Evolutionary conservation across 768 basidiomycete genomes (phyloP).

Genomic region (Hemileccinum rubropunctum): DNA sequence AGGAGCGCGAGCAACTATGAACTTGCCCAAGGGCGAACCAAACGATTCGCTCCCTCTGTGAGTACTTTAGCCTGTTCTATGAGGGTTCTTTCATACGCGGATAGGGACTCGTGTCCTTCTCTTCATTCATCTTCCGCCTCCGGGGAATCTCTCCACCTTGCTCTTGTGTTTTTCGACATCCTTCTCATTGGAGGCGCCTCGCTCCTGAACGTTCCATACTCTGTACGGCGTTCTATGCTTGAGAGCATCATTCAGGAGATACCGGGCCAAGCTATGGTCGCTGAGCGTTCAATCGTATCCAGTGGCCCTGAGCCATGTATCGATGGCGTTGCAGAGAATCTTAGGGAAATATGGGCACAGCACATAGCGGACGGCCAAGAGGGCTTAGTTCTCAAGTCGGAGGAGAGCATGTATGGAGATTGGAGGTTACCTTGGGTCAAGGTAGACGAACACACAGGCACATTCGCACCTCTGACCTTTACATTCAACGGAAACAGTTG

Average conservation of each 20-base stretch:
- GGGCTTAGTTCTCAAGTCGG: conserved; percentile 78
- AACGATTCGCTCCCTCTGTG: conserved; percentile 23
- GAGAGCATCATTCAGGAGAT: conserved; percentile 52
- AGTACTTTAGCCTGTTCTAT: conserved; percentile 6
- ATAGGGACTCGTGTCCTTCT: conserved; percentile 40
- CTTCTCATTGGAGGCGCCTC: conserved; percentile 64
- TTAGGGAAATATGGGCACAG: conserved; percentile 48
- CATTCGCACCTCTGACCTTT: conserved; percentile 15
- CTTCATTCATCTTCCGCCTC: conserved; percentile 39
- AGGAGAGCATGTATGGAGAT: conserved; percentile 65
- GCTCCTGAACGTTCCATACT: conserved; percentile 56
- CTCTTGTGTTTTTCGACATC: conserved; percentile 86
- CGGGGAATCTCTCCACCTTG: conserved; percentile 53
- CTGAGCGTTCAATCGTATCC: conserved; percentile 49
- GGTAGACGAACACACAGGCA: conserved; percentile 26
- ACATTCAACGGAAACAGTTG: conserved; percentile 35
- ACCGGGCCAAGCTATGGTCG: conserved; percentile 64
- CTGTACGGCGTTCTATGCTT: conserved; percentile 55
- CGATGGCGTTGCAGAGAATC: conserved; percentile 19
- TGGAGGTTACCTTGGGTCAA: conserved; percentile 76
- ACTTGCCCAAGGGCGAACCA: conserved; percentile 13
- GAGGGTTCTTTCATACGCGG: conserved; percentile 3
- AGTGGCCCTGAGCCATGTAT: conserved; percentile 6
- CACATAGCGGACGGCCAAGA: conserved; percentile 56
- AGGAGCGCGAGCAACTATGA: conserved; percentile 44